Evolutionary conservation across 1,284 basidiomycete genomes (phyloP), one percentile per base, ranked within the genome.

Genomic region (Xerocomus nothofagi): DNA sequence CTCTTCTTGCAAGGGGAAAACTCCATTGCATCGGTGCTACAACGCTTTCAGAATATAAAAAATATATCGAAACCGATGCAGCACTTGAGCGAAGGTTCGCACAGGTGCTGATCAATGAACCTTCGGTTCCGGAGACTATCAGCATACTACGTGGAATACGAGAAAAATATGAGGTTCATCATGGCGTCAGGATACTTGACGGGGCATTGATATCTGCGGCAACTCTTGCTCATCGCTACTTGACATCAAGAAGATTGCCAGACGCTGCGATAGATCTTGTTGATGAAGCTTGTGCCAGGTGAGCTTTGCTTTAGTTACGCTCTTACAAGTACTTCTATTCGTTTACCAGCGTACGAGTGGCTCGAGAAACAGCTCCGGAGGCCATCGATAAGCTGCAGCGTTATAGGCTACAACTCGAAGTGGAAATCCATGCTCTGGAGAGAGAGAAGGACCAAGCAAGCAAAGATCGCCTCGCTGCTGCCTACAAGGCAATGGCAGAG

Each of bases 51-150:
- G 95, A 99, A 69, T 98, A 98, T 72, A 79, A 93, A 55, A 91
- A 96, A 69, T 93, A 95, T 70, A 95, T 98, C 67, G 96, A 98
- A 72, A 95, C 91, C 54, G 93, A 95, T 60, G 85, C 92, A 18
- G 96, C 96, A 2, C 80, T 98, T 51, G 96, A 98, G 67, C 86
- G 96, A 55, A 83, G 97, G 54, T 98, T 99, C 70, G 91, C 92
- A 11, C 93, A 96, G 68, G 95, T 98, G 44, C 71, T 96, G 36
- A 87, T 99, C 57, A 92, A 93, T 63, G 96, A 99, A 66, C 96
- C 96, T 0, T 77, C 78, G 6, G 95, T 98, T 1, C 72, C 88
- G 6, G 95, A 97, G 64, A 92, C 95, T 1, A 93, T 98, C 70
- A 91, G 84, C 59, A 99, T 97, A 58, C 77, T 99, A 41, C 88